Evolutionary conservation across 192 early-diverging fungal genomes (phyloP), one percentile per base, ranked within the genome.

Genomic region (Coemansia sp.): DNA sequence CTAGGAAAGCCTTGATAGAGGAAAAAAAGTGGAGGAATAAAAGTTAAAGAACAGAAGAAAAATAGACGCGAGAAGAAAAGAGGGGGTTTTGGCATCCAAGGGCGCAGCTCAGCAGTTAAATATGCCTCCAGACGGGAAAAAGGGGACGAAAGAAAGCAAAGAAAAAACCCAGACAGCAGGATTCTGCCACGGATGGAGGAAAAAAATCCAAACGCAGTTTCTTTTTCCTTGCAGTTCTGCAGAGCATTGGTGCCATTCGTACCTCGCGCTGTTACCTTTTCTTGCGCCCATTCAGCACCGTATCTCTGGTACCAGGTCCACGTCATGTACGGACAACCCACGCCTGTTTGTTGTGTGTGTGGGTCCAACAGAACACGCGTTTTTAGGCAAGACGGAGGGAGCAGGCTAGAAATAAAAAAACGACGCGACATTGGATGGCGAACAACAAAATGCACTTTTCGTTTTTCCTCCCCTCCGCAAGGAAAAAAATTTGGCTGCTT

Each of bases 21-120:
- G 39, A 52, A 46, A 68, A 64, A 74, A 71, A 56, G 26, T 56
- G 33, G 49, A 66, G 69, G 34, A 65, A 75, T 62, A 64, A 68
- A 66, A 66, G 64, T 52, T 67, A 62, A 39, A 63, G 68, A 69
- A 69, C 49, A 52, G 57, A 59, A 66, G 21, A 39, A 69, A 71
- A 74, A 74, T 66, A 70, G 44, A 76, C 53, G 34, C 57, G 33
- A 35, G 56, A 67, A 66, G 44, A 41, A 58, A 48, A 48, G 60
- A 60, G 60, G 62, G 51, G 14, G 45, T 56, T 43, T 44, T 56
- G 52, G 35, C 35, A 49, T 23, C 41, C 57, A 44, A 70, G 73
- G 66, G 73, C 73, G 73, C 73, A 63, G 64, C 64, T n/a, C 36
- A 64, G 67, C 46, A 24, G 59, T 76, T 76, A 76, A 62, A 76